phyloP scores from a whole-genome alignment of 2,329 filamentous ascomycete genomes.

The Volutella citrinella region DNA sequence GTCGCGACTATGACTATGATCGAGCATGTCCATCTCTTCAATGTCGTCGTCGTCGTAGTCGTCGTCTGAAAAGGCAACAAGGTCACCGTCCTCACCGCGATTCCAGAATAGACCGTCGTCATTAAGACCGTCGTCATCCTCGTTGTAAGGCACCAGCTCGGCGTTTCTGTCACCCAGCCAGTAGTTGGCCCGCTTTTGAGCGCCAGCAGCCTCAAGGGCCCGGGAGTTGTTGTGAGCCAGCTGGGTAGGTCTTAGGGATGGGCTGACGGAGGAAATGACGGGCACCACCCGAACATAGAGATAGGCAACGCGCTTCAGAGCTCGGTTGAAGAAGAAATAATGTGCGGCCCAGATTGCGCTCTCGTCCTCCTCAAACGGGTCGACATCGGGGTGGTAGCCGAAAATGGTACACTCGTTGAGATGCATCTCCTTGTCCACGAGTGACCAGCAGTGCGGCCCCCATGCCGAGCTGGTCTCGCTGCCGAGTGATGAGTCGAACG shows the following conservation, averaged over 20 bases:
- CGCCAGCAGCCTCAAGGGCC: conserved; percentile 33
- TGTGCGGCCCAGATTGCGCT: conserved; percentile 93
- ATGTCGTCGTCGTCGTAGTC: conserved; percentile 48
- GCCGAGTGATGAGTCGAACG: conserved; percentile 38
- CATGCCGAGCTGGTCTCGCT: conserved; percentile 61
- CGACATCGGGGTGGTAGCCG: conserved; percentile 83
- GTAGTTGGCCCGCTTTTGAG: conserved; percentile 74
- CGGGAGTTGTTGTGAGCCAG: conserved; percentile 25
- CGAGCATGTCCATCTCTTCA: conserved; percentile 38
- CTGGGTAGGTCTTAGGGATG: conserved; percentile 37
- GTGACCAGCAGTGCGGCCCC: conserved; percentile 87
- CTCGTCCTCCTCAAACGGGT: conserved; percentile 89
- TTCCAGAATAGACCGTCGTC: conserved; percentile 56
- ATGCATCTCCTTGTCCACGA: conserved; percentile 93
- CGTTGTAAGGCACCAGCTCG: conserved; percentile 42
- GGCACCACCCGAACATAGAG: conserved; percentile 88
- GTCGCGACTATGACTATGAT: conserved; percentile 42
- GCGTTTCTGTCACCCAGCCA: conserved; percentile 75
- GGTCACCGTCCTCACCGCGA: conserved; percentile 55
- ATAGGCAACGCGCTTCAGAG: conserved; percentile 88
- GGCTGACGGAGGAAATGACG: conserved; percentile 65
- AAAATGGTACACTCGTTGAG: conserved; percentile 87
- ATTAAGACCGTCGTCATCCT: conserved; percentile 46
- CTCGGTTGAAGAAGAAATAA: conserved; percentile 97
- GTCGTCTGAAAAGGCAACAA: conserved; percentile 51